Conservation (phyloP, 345 rosid species). For the Turritis glabra region DNA sequence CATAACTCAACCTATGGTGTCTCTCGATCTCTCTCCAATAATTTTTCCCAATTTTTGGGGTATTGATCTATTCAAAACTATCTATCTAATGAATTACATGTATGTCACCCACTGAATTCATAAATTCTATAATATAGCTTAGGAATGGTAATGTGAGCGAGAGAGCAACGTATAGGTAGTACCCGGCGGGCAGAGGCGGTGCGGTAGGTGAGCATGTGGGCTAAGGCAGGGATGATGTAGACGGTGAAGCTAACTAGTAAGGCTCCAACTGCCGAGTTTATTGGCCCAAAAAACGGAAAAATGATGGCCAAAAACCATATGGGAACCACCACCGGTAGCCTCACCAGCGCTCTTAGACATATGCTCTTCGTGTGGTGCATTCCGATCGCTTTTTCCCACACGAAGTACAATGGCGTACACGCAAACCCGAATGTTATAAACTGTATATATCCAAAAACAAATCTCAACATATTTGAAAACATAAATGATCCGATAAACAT, state of each 20-base stretch:
- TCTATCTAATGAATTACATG: neutral
- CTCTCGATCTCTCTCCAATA: constrained; percentile 8
- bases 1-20: constrained; percentile 21
- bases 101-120: neutral
- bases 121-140: neutral
- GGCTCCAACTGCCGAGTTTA: constrained; percentile 97
- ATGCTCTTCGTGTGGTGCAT: constrained; percentile 91
- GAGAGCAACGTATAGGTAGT: constrained; percentile 10
- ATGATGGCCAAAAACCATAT: constrained; percentile 97
- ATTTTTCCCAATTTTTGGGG: neutral
- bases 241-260: constrained; percentile 97
- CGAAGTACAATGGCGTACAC: constrained; percentile 93
- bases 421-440: constrained; percentile 97
- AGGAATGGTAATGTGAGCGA: neutral
- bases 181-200: constrained; percentile 97
- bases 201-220: constrained; percentile 96
- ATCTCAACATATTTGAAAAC: too few species aligned
- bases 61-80: neutral
- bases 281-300: constrained; percentile 97
- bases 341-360: constrained; percentile 77
- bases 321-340: constrained; percentile 92
- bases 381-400: constrained; percentile 97
- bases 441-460: constrained; percentile 42
- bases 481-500: too few species aligned
- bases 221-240: constrained; percentile 85